Evolutionary conservation across 2,329 filamentous ascomycete genomes (phyloP), one percentile per base, ranked within the genome.

Genomic region (Fusarium proliferatum): DNA sequence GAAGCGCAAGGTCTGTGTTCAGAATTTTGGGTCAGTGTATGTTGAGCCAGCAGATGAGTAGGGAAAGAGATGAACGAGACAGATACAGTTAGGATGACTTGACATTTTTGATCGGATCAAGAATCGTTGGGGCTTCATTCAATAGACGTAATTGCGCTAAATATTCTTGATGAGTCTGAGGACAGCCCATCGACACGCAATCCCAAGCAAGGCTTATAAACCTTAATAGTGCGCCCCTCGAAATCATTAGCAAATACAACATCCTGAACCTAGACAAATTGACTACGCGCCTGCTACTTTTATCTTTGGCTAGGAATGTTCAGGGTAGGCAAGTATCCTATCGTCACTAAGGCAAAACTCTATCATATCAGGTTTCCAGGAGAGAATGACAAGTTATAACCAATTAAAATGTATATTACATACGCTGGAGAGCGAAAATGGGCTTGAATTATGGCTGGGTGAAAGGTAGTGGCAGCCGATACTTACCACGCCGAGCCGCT

Each of bases 371-470:
- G 9, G 3, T n/a, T 42, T 15, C 13, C 17, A 5, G 5, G 17
- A 10, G 12, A 15, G 12, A 46, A 10, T 21, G 9, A 28, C 12
- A 28, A 28, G 23, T 3, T 5, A 15, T 9, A 3, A 28, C 12
- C 9, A 9, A 10, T 15, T 8, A 0, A 46, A 2, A 3, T 15
- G 5, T 1, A 21, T 3, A 5, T 28, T 15, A 4, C 15, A 3
- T 5, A 5, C 23, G 12, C 13, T n/a, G n/a, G 17, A 15, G 6
- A 9, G 5, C 1, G 2, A 13, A 10, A 5, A 28, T 3, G 9
- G 17, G 17, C 12, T 0, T 28, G 8, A 12, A 3, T 13, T 15
- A 15, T 46, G 8, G 17, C 5, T 5, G 43, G 16, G 16, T 38
- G 16, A 9, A 5, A 38, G 36, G 17, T 15, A 5, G 13, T 1